Evolutionary conservation across 495 filamentous ascomycete genomes (phyloP).

Genomic region (Aspergillus olivimuriae): DNA sequence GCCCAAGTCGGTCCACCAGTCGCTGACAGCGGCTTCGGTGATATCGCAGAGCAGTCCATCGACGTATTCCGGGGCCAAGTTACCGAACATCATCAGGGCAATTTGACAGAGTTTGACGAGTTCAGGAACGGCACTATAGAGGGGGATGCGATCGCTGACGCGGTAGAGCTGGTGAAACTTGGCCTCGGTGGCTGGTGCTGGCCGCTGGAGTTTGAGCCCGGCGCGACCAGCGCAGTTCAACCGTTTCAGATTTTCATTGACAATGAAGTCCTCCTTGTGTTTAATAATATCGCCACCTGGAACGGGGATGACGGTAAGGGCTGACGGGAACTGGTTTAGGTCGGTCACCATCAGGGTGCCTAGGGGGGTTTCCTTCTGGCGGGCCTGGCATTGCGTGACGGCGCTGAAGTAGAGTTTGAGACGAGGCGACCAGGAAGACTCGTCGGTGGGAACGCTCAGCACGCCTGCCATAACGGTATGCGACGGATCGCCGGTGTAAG

Average conservation of each 20-base stretch:
- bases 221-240: slow-evolving; percentile 87
- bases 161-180: slow-evolving; percentile 91
- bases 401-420: slow-evolving; percentile 81
- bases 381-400: slow-evolving; percentile 74
- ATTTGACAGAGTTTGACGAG: slow-evolving; percentile 90
- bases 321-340: slow-evolving; percentile 80
- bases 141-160: slow-evolving; percentile 70
- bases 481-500: slow-evolving; percentile 82
- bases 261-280: slow-evolving; percentile 80
- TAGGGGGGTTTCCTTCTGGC: slow-evolving; percentile 70
- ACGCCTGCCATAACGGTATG: slow-evolving; percentile 75
- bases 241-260: slow-evolving; percentile 91
- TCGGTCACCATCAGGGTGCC: slow-evolving; percentile 93
- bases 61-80: slow-evolving; percentile 78
- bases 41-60: slow-evolving; percentile 91
- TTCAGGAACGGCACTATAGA: slow-evolving; percentile 75
- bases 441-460: slow-evolving; percentile 75
- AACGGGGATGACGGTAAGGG: slow-evolving; percentile 79
- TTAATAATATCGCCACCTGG: slow-evolving; percentile 79
- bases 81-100: slow-evolving; percentile 82
- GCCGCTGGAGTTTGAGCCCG: slow-evolving; percentile 69
- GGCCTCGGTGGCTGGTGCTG: slow-evolving; percentile 72
- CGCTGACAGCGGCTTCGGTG: slow-evolving; percentile 81
- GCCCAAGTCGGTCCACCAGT: slow-evolving; percentile 96
- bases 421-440: slow-evolving; percentile 70